These are phyloP conservation scores for Citrus cavaleriei DNA, from an alignment of 345 rosid genomes.

Conservation along the genomic window DNA sequence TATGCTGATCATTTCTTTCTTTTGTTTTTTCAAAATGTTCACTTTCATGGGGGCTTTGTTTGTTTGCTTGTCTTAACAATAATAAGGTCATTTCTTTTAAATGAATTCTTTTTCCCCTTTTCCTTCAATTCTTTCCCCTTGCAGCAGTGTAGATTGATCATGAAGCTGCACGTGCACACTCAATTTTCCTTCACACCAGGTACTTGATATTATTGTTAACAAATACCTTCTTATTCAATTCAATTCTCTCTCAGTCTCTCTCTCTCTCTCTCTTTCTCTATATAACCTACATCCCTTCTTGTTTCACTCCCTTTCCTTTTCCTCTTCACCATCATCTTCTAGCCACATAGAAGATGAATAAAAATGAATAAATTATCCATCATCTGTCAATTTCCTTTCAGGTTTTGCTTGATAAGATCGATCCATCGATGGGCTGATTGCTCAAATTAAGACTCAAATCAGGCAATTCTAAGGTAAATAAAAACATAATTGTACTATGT, in stretches of 20 bases:
- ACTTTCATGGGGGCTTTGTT: neutral
- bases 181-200: conserved; percentile 67
- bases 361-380: too few species aligned
- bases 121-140: conserved; percentile 1
- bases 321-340: neutral
- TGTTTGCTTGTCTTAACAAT: neutral
- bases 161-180: conserved; percentile 69
- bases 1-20: conserved; percentile 14
- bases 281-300: neutral
- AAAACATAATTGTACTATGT: neutral
- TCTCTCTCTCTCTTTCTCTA: conserved; percentile 12
- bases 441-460: neutral
- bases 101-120: neutral
- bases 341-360: too few species aligned
- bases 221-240: conserved; percentile 51
- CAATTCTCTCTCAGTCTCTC: conserved; percentile 6
- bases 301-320: neutral
- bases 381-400: neutral
- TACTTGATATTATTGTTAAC: conserved; percentile 34
- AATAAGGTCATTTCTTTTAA: conserved; percentile 7
- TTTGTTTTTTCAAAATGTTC: neutral
- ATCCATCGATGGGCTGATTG: conserved; percentile 12
- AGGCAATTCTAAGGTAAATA: neutral
- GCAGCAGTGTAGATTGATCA: conserved; percentile 33
- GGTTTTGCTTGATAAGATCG: conserved; percentile 18